Conservation (phyloP, 192 early-diverging fungal genomes). For the Entomortierella chlamydospora region DNA sequence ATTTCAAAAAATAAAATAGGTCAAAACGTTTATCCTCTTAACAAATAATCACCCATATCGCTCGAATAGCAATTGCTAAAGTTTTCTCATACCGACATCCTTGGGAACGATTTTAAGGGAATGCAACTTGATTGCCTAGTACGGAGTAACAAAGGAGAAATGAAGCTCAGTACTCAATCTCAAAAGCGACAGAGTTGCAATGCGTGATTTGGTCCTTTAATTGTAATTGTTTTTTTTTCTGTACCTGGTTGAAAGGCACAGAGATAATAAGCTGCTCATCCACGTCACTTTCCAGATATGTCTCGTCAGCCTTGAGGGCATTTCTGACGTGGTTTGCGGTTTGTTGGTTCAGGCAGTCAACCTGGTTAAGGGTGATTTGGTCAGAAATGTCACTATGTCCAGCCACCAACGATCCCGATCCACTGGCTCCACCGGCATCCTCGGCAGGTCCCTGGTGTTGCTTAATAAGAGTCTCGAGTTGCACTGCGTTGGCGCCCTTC, state of each 20-base stretch:
- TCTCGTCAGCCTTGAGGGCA: constrained; percentile 77
- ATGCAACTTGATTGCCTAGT: constrained; percentile 73
- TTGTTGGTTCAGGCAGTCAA: constrained; percentile 89
- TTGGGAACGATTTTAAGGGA: constrained; percentile 70
- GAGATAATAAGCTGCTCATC: constrained; percentile 95
- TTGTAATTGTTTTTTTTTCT: background rate
- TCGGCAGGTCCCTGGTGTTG: constrained; percentile 65
- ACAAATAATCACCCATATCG: too few relatives aligned
- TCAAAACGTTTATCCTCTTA: too few relatives aligned
- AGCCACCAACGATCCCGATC: constrained; percentile 29
- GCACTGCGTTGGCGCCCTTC: constrained; percentile 80
- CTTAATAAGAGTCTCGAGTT: constrained; percentile 76
- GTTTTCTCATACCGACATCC: constrained; percentile 57
- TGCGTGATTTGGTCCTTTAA: too few relatives aligned
- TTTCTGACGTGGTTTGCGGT: constrained; percentile 80
- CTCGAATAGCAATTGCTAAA: too few relatives aligned
- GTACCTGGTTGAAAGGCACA: constrained; percentile 88
- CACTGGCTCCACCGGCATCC: constrained; percentile 28
- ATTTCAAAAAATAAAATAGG: background rate
- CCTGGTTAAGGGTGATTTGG: constrained; percentile 74
- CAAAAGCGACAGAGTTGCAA: background rate
- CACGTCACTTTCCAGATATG: constrained; percentile 89
- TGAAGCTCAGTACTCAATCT: background rate
- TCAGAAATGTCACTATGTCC: constrained; percentile 73
- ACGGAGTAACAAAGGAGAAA: background rate